These are phyloP conservation scores for Fusarium metavorans DNA, from an alignment of 2,329 filamentous ascomycete genomes.

Conservation along the genomic window DNA sequence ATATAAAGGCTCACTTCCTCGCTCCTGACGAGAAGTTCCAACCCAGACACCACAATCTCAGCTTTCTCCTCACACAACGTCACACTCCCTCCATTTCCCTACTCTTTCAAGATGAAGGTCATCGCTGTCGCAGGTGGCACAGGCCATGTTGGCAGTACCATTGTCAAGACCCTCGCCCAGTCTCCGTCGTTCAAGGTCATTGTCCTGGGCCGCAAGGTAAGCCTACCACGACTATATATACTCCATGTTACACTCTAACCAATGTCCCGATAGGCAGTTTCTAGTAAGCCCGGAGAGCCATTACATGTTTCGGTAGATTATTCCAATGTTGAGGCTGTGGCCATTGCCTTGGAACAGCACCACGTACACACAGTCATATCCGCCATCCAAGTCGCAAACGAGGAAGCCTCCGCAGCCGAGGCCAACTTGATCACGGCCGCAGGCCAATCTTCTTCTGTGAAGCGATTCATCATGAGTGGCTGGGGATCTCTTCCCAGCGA, in stretches of 20 bases:
- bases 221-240: not conserved
- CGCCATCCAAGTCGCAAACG: constrained; percentile 4
- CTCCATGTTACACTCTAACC: not conserved
- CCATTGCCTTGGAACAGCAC: not conserved
- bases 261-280: not conserved
- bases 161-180: not conserved
- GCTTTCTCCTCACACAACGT: not conserved
- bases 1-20: not conserved
- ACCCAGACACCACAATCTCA: not conserved
- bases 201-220: not conserved
- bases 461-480: not conserved
- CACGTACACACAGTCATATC: constrained; percentile 5
- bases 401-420: not conserved
- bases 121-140: not conserved
- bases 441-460: not conserved
- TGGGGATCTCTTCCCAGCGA: constrained; percentile 1
- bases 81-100: not conserved
- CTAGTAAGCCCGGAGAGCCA: not conserved
- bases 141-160: not conserved
- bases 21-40: not conserved
- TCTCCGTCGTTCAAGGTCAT: not conserved
- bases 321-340: not conserved
- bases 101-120: not conserved
- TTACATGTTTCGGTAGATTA: not conserved
- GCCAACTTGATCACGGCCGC: not conserved